phyloP scores from a whole-genome alignment of 176 grass and related monocot species.

The Carex myosuroides region DNA sequence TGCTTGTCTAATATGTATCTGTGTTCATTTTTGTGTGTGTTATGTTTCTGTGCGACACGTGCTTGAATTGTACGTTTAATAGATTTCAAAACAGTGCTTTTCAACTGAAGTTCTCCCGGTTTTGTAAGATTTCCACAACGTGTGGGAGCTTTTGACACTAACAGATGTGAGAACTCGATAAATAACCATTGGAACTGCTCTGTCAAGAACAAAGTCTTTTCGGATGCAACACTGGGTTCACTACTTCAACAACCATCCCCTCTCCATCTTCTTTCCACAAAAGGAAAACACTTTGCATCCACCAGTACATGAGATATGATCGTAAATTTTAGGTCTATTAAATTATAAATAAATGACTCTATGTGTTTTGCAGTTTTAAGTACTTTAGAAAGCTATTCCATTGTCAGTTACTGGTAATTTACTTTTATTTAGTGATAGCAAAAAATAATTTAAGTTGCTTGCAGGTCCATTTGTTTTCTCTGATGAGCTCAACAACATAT shows the following conservation, averaged over 20 bases:
- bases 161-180: constrained; percentile 91
- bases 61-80: not conserved
- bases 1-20: not conserved
- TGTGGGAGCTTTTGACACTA: not conserved
- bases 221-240: constrained; percentile 59
- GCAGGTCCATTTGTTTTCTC: too few species aligned
- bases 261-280: constrained; percentile 26
- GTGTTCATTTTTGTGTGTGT: not conserved
- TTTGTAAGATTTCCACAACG: not conserved
- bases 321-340: too few species aligned
- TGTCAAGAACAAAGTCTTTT: constrained; percentile 90
- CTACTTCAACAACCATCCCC: constrained; percentile 37
- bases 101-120: not conserved
- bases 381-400: too few species aligned
- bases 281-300: constrained; percentile 33
- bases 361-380: too few species aligned
- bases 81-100: not conserved
- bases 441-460: too few species aligned
- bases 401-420: too few species aligned
- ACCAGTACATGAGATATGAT: not conserved
- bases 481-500: too few species aligned
- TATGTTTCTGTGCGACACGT: not conserved
- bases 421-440: too few species aligned
- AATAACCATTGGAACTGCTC: constrained; percentile 99
- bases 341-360: too few species aligned